Base-by-base conservation (phyloP, 441 rosid species). In the Arabidopsis hybrid region DNA sequence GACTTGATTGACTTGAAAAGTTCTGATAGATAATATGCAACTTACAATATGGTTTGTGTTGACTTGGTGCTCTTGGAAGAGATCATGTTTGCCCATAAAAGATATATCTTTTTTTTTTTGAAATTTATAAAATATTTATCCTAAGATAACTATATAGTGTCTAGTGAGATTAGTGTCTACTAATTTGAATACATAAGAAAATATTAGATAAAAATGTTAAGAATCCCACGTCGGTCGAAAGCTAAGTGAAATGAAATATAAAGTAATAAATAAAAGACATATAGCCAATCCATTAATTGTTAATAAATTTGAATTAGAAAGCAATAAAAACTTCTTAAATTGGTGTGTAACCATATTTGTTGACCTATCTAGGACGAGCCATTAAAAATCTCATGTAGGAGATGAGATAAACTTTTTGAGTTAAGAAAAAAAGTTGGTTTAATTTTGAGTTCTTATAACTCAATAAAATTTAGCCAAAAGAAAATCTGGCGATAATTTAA, bases 31-130 rank as follows among this genome's bases (percentile, higher is more conserved):
- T 29, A 4, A 11, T 1, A 16, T 40, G 32, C 9, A 74, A 74
- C 73, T 13, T 67, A n/a, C 40, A 74, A 18, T 50, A 60, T 74
- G 73, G 78, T 21, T 40, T 67, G 8, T 60, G 40, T 60, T 67
- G 78, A 67, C 68, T 74, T 67, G 53, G 68, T 67, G 7, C 34
- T 32, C 18, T 60, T 50, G 51, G 62, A 49, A 39, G 26, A 59
- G 3, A 1, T 58, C 60, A 56, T n/a, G 40, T 32, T 32, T 56
- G 4, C 40, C 38, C 60, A 55, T 32, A 32, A 53, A 16, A 16
- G 2, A 49, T 56, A 13, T 31, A 31, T 31, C 39, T 55, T 14
- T 3, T 21, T 21, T 21, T 21, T 21, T 21, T 21, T 21, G 26
- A 21, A 21, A 21, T 21, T 21, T 21, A 21, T 12, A 13, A n/a